Evolutionary conservation across 805 yeast genomes (phyloP), one percentile per base, ranked within the genome.

Genomic region (Teunomyces lycoperdinae): DNA sequence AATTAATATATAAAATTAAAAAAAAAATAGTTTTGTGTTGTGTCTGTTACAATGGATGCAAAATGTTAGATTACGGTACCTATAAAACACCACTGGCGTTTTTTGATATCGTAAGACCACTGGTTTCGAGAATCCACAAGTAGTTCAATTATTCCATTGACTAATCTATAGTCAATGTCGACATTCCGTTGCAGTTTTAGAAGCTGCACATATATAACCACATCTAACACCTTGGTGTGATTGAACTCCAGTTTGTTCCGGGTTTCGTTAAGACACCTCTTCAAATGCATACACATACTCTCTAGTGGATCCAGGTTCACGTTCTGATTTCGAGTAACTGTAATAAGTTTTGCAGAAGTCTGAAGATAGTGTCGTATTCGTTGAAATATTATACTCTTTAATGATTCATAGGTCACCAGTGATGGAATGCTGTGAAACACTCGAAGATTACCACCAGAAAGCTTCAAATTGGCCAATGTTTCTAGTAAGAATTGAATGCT

Each of bases 121-220:
- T 41, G 28, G 1, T 30, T n/a, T 27, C 61, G 35, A 9, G 60
- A 59, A 4, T 43, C 44, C 20, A 61, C 43, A 1, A 62, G 47
- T 45, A 54, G 53, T n/a, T 64, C 68, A 8, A 67, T 50, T 3
- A 67, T 54, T 1, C 55, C 63, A 52, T 67, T 66, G 29, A 67
- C 38, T 8, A 61, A 39, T 38, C 56, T 58, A 33, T 46, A 45
- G 41, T 52, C 48, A 55, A 50, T 30, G 10, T 40, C 43, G 31
- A 30, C 32, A 2, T 40, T 28, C 8, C 24, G 34, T 17, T 16
- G 34, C 27, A 8, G 34, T 28, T 29, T 40, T 10, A 28, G 14
- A 13, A 27, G 32, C 9, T 29, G 20, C 14, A 40, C 43, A 11
- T 30, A 30, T 11, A 28, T 2, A 5, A 9, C 14, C 10, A 38